phyloP scores from a whole-genome alignment of 306 rosid genomes.

The Begonia masoniana region DNA sequence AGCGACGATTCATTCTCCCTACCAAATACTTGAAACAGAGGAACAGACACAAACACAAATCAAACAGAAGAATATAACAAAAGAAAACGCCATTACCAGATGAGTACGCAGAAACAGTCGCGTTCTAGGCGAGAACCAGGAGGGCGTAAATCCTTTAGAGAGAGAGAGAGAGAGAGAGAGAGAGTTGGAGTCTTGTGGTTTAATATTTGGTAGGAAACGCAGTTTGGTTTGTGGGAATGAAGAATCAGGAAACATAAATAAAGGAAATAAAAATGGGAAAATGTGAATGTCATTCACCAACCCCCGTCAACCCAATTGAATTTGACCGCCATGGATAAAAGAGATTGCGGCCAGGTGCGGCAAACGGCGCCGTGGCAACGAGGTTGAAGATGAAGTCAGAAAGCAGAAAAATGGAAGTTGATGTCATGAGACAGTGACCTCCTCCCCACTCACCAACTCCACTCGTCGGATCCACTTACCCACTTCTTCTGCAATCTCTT shows the following conservation, averaged over 20 bases:
- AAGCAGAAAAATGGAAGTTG: background rate
- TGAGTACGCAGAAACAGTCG: background rate
- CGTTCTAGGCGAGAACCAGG: background rate
- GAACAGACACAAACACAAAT: background rate
- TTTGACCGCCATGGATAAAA: no score
- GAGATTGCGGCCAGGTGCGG: background rate
- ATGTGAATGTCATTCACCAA: constrained; percentile 8
- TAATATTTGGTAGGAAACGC: background rate
- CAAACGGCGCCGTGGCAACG: background rate
- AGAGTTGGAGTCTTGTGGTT: background rate
- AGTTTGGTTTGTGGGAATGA: background rate
- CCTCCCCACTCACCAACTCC: background rate
- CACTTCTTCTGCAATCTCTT: no score
- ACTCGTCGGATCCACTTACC: no score
- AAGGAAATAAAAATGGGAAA: no score
- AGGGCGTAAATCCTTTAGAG: background rate
- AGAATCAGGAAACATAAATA: background rate
- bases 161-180: background rate
- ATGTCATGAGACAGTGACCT: background rate
- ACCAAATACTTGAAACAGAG: no score
- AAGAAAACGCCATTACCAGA: background rate
- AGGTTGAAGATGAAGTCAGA: background rate
- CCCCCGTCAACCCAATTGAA: constrained; percentile 5
- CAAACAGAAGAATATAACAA: background rate
- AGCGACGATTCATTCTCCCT: no score